These are phyloP conservation scores for Nemania sp. DNA, from an alignment of 2,329 filamentous ascomycete genomes.

Conservation along the genomic window DNA sequence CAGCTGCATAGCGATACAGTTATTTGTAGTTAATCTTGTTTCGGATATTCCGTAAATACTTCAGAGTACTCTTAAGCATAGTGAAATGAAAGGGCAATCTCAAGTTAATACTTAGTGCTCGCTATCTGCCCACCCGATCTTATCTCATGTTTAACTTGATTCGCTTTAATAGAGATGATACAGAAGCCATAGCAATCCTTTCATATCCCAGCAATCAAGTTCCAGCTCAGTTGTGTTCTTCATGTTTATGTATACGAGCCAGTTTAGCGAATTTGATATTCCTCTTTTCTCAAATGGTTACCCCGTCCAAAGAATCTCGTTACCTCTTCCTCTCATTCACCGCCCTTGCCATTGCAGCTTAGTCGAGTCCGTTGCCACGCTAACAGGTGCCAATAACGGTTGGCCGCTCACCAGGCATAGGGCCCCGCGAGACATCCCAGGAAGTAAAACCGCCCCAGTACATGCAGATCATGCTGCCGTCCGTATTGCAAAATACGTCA, in stretches of 20 bases:
- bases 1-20: neutral
- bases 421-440: constrained; percentile 34
- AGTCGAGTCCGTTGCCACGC: neutral
- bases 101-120: neutral
- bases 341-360: neutral
- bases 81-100: neutral
- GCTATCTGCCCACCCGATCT: neutral
- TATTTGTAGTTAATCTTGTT: neutral
- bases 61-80: neutral
- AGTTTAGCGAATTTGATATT: neutral
- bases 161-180: neutral
- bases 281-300: neutral
- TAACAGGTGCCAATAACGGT: constrained; percentile 31
- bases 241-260: neutral
- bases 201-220: constrained; percentile 1
- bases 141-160: neutral
- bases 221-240: neutral
- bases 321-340: neutral
- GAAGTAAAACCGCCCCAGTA: constrained; percentile 39
- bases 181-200: neutral
- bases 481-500: constrained; percentile 31
- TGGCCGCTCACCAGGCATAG: constrained; percentile 33
- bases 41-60: neutral
- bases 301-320: neutral
- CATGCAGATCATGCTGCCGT: constrained; percentile 32